These are phyloP conservation scores for Trichoderma reesei DNA, from an alignment of 495 filamentous ascomycete genomes.

Conservation along the genomic window DNA sequence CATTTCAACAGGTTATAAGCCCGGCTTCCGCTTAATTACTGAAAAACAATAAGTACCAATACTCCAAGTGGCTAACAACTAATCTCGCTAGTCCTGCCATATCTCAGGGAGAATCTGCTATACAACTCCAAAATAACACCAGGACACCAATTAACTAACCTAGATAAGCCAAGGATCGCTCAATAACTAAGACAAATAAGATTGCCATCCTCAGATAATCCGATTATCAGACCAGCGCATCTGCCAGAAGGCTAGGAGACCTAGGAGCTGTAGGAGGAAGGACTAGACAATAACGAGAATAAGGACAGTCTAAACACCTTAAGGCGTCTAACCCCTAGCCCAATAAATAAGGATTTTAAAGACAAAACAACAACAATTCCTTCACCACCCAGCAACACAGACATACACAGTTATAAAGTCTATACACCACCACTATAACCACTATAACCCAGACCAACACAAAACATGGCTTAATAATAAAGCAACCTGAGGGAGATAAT, in stretches of 20 bases:
- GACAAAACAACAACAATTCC: conserved; percentile 15
- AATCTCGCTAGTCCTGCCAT: not conserved
- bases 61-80: not conserved
- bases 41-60: not conserved
- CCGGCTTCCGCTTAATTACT: not conserved
- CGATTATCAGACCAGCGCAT: conserved; percentile 9
- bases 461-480: not conserved
- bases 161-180: not conserved
- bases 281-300: not conserved
- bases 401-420: conserved; percentile 11
- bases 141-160: not conserved
- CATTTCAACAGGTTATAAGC: not conserved
- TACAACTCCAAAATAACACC: not conserved
- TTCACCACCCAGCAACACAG: conserved; percentile 16
- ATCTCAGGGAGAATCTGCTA: not conserved
- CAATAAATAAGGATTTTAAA: conserved; percentile 16
- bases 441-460: conserved; percentile 12
- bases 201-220: conserved; percentile 11
- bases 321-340: conserved; percentile 24
- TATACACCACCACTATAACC: conserved; percentile 16
- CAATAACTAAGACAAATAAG: not conserved
- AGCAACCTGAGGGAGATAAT: not conserved
- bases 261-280: not conserved
- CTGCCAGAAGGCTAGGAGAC: conserved; percentile 7
- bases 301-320: conserved; percentile 20